Evolutionary conservation across 2,329 filamentous ascomycete species (phyloP).

Genomic region (Curvularia sp.): DNA sequence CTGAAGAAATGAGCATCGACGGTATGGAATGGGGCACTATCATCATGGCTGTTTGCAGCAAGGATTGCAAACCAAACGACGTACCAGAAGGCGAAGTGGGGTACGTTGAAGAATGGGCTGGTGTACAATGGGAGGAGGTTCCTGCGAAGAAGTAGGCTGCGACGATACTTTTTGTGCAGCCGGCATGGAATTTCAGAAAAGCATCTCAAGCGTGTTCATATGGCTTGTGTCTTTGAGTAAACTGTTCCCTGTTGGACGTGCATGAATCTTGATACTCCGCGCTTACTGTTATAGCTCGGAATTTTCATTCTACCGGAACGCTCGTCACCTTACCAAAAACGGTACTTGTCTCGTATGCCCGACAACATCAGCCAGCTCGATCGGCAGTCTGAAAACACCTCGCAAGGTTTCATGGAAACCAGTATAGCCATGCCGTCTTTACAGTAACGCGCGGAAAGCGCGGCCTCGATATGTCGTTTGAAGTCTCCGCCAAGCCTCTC

Average conservation of each 20-base stretch:
- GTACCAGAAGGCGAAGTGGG: slow-evolving; percentile 69
- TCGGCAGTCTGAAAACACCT: neutral
- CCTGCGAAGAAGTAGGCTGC: slow-evolving; percentile 32
- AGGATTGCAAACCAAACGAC: slow-evolving; percentile 73
- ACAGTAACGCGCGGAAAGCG: neutral
- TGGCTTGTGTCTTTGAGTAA: neutral
- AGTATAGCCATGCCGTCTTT: neutral
- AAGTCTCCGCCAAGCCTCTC: slow-evolving; percentile 3
- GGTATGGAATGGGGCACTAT: slow-evolving; percentile 99
- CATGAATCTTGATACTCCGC: neutral
- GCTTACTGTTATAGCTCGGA: neutral
- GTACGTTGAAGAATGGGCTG: slow-evolving; percentile 95
- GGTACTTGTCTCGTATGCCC: neutral
- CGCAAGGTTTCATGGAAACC: neutral
- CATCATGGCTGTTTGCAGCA: slow-evolving; percentile 82
- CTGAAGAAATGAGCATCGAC: slow-evolving; percentile 69
- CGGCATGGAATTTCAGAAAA: neutral
- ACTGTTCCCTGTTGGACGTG: neutral
- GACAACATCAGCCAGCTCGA: neutral
- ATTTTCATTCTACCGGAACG: neutral
- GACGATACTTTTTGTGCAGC: neutral
- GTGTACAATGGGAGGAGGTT: slow-evolving; percentile 94
- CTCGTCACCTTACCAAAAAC: neutral
- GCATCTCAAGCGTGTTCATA: neutral
- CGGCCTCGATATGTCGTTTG: neutral